Percentiles rank a stretch among this genome's conserved stretches.
These are phyloP conservation scores for Fusarium sp. DNA, from an alignment of 2,329 filamentous ascomycete genomes.

Conservation along the genomic window DNA sequence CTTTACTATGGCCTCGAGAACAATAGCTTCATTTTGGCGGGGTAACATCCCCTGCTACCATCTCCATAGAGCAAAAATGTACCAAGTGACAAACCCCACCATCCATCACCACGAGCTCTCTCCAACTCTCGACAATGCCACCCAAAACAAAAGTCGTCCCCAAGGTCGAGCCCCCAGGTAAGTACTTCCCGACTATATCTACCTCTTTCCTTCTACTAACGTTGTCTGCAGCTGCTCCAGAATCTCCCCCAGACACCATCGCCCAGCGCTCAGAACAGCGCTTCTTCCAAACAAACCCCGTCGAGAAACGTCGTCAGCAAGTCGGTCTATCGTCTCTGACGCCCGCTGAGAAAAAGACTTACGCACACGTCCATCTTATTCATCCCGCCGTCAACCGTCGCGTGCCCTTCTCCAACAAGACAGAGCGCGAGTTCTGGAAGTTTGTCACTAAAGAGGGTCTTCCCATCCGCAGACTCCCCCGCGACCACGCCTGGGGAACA, in stretches of 20 bases:
- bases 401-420: constrained; percentile 56
- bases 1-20: constrained; percentile 24
- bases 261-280: constrained; percentile 60
- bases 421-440: constrained; percentile 69
- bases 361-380: constrained; percentile 60
- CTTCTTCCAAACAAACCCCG: constrained; percentile 63
- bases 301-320: constrained; percentile 58
- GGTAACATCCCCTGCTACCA: constrained; percentile 34
- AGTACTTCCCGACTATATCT: not conserved
- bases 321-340: constrained; percentile 59
- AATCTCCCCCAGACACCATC: constrained; percentile 57
- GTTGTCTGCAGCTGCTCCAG: constrained; percentile 42
- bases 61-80: constrained; percentile 35
- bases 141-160: constrained; percentile 53
- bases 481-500: constrained; percentile 60
- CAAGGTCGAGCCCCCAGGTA: constrained; percentile 47
- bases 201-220: constrained; percentile 1
- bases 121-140: constrained; percentile 49
- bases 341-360: constrained; percentile 61
- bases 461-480: constrained; percentile 58
- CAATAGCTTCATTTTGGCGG: constrained; percentile 44
- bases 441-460: constrained; percentile 63
- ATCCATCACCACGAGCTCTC: constrained; percentile 42
- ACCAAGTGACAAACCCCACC: constrained; percentile 42
- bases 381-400: constrained; percentile 53